A percentile compares a stretch with the other conserved stretches of the same genome.
Conservation (phyloP, 257 asterid species). For the Ophiorrhiza pumila region DNA sequence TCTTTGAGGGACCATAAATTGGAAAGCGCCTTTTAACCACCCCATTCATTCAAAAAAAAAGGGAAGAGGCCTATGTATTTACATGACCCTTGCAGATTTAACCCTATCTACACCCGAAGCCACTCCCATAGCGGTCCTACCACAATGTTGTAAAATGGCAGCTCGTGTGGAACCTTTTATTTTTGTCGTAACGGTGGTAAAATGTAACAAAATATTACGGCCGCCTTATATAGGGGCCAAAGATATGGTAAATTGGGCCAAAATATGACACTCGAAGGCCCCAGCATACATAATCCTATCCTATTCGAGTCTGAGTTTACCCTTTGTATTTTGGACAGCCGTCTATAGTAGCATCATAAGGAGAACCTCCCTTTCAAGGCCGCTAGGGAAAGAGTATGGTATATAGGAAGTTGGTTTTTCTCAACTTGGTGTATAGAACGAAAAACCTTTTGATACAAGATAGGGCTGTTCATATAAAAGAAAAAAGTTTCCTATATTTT, state of each 20-base stretch:
- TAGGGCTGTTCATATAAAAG: too few species aligned
- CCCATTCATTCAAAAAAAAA: background rate
- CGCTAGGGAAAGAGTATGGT: too few species aligned
- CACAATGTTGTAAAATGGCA: background rate
- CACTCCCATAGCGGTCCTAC: conserved; percentile 7
- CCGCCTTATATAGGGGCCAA: background rate
- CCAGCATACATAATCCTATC: background rate
- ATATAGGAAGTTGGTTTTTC: too few species aligned
- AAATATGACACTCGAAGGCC: background rate
- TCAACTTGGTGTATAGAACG: too few species aligned
- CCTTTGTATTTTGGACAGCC: too few species aligned
- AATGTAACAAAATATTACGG: background rate
- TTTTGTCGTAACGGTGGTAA: background rate
- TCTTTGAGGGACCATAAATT: conserved; percentile 7
- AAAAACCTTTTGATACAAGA: too few species aligned
- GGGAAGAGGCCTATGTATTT: background rate
- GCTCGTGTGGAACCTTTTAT: conserved; percentile 4
- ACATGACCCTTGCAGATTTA: too few species aligned
- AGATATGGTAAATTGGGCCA: background rate
- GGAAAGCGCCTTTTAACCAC: conserved; percentile 6
- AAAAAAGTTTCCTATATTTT: too few species aligned
- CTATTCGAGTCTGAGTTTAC: background rate
- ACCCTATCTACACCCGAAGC: background rate
- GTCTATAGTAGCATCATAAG: too few species aligned
- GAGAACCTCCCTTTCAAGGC: too few species aligned